phyloP scores from a whole-genome alignment of 371 early-diverging fungal genomes.

The Blyttiomyces sp. region DNA sequence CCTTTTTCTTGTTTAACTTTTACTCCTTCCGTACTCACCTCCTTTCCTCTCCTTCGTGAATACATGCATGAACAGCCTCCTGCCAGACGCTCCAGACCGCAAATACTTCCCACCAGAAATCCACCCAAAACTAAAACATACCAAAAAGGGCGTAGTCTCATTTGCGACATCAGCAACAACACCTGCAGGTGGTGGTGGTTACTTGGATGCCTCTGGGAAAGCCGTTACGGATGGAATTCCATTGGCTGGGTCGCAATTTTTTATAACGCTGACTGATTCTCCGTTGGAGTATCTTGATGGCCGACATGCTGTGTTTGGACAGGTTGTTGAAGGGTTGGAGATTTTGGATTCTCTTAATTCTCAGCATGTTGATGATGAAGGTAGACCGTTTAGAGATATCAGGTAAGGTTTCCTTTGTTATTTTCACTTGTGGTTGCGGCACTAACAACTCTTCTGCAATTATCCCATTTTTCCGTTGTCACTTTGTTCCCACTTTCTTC shows the following conservation, averaged over 20 bases:
- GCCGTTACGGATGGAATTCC: slow-evolving; percentile 11
- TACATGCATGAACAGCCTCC: no score
- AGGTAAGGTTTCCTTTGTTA: slow-evolving; percentile 34
- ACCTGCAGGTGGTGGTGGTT: background rate
- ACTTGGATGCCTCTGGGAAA: slow-evolving; percentile 6
- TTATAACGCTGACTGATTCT: slow-evolving; percentile 84
- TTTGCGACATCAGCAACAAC: slow-evolving; percentile 54
- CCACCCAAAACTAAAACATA: slow-evolving; percentile 83
- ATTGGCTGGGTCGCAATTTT: slow-evolving; percentile 84
- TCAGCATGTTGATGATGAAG: slow-evolving; percentile 64
- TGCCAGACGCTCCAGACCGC: slow-evolving; percentile 22
- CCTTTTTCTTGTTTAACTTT: background rate
- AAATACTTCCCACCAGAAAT: slow-evolving; percentile 81
- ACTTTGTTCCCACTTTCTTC: no score
- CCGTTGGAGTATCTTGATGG: slow-evolving; percentile 88
- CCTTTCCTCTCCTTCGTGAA: no score
- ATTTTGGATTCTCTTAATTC: slow-evolving; percentile 78
- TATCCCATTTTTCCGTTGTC: background rate
- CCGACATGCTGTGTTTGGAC: slow-evolving; percentile 96
- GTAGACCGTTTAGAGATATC: slow-evolving; percentile 82
- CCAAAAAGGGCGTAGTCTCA: slow-evolving; percentile 74
- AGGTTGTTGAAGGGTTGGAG: slow-evolving; percentile 92
- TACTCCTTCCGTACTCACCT: slow-evolving; percentile 29
- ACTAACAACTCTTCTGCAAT: no score
- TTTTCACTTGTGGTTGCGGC: background rate